Percentiles rank a stretch among this genome's conserved stretches.
Evolutionary conservation across 1,139 yeast genomes (phyloP).

Genomic region (Trichomonascaceae sp.): DNA sequence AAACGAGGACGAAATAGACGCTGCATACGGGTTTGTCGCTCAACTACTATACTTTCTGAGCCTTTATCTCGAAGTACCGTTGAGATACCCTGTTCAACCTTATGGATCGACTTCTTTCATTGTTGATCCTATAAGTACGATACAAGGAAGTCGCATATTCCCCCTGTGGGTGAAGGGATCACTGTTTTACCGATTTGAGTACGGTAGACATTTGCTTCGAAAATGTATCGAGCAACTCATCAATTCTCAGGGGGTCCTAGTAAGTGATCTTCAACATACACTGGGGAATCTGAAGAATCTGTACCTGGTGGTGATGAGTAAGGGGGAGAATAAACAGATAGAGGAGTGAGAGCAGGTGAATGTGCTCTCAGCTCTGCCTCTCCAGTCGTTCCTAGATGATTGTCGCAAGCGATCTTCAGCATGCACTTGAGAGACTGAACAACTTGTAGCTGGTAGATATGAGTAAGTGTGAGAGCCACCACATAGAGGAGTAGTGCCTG

Average conservation of each 20-base stretch:
- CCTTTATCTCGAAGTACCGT: conserved; percentile 40
- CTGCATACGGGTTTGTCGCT: conserved; percentile 45
- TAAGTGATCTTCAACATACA: conserved; percentile 35
- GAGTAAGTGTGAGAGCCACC: background rate
- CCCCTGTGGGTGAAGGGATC: conserved; percentile 48
- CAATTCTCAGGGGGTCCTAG: conserved; percentile 31
- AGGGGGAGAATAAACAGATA: background rate
- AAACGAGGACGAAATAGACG: conserved; percentile 40
- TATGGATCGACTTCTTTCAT: conserved; percentile 48
- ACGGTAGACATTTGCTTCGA: conserved; percentile 44
- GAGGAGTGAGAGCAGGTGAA: background rate
- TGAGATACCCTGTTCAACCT: conserved; percentile 47
- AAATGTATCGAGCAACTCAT: conserved; percentile 48
- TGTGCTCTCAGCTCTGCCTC: too few species aligned
- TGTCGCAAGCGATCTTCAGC: conserved; percentile 33
- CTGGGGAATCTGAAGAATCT: conserved; percentile 37
- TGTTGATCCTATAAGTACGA: conserved; percentile 43
- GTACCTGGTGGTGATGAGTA: conserved; percentile 27
- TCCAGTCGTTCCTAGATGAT: conserved; percentile 29
- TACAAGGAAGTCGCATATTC: conserved; percentile 38
- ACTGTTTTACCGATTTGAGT: conserved; percentile 45
- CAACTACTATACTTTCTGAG: conserved; percentile 41
- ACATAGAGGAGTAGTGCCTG: background rate
- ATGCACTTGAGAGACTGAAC: conserved; percentile 37
- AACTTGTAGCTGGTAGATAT: conserved; percentile 32